Conservation (phyloP, 2,329 filamentous ascomycete genomes). For the Fusarium sp. region DNA sequence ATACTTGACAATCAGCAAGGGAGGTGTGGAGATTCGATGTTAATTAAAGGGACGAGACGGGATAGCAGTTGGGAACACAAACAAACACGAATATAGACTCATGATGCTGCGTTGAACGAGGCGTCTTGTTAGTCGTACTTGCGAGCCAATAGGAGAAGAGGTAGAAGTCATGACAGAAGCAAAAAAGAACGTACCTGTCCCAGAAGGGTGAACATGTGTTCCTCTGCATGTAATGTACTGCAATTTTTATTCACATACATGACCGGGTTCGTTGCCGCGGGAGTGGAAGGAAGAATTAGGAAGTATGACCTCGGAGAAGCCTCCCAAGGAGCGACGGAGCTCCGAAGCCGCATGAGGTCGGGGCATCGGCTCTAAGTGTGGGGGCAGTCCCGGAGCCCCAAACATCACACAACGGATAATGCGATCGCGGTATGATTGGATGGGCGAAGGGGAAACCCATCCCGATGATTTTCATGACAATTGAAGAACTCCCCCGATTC, state of each 20-base stretch:
- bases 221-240: background rate
- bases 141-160: constrained; percentile 17
- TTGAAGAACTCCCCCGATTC: constrained; percentile 22
- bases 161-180: constrained; percentile 13
- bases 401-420: constrained; percentile 13
- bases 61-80: background rate
- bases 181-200: constrained; percentile 1
- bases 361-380: constrained; percentile 46
- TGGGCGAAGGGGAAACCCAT: constrained; percentile 19
- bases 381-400: constrained; percentile 28
- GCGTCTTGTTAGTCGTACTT: background rate
- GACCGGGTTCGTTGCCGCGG: constrained; percentile 23
- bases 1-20: constrained; percentile 83
- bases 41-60: constrained; percentile 43
- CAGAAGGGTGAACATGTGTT: background rate
- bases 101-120: constrained; percentile 12
- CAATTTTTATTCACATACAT: constrained; percentile 15
- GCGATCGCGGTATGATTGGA: constrained; percentile 33
- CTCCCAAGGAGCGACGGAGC: constrained; percentile 38
- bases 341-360: constrained; percentile 43
- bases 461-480: constrained; percentile 25
- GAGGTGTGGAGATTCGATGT: constrained; percentile 73
- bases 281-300: constrained; percentile 28
- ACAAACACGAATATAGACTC: constrained; percentile 5
- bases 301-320: constrained; percentile 31